A percentile compares a stretch with the other conserved stretches of the same genome.
These are phyloP conservation scores for Vitis hybrid DNA, from an alignment of 177 flowering plant species.

Conservation along the genomic window DNA sequence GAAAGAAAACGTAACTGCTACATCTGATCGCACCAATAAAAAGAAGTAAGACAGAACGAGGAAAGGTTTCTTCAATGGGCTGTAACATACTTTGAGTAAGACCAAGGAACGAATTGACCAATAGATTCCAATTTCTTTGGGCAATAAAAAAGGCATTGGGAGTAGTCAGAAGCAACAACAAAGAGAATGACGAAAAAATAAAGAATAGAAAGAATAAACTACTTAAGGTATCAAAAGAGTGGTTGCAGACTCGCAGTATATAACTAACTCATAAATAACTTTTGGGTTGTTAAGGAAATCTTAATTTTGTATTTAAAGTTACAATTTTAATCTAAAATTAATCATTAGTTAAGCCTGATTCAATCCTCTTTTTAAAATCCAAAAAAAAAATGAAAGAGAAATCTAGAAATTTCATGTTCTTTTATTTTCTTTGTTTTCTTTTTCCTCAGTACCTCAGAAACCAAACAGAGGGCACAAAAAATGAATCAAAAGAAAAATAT, in stretches of 20 bases:
- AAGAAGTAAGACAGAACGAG: neutral
- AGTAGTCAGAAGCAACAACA: conserved; percentile 8
- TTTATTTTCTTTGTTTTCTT: no score
- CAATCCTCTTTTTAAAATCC: no score
- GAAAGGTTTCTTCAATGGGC: conserved; percentile 12
- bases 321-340: no score
- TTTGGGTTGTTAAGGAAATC: no score
- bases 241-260: neutral
- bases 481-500: no score
- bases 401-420: no score
- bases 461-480: no score
- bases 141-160: neutral
- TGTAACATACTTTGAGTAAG: conserved; percentile 3
- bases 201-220: neutral
- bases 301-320: no score
- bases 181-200: neutral
- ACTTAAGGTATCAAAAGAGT: neutral
- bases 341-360: no score
- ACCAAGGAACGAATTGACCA: neutral
- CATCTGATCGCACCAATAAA: neutral
- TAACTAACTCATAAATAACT: conserved; percentile 1
- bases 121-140: neutral
- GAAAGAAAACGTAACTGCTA: conserved; percentile 15
- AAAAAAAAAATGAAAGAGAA: no score
- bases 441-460: no score